Evolutionary conservation across 805 yeast genomes (phyloP), one percentile per base, ranked within the genome.

Genomic region (Candida ponderosae): DNA sequence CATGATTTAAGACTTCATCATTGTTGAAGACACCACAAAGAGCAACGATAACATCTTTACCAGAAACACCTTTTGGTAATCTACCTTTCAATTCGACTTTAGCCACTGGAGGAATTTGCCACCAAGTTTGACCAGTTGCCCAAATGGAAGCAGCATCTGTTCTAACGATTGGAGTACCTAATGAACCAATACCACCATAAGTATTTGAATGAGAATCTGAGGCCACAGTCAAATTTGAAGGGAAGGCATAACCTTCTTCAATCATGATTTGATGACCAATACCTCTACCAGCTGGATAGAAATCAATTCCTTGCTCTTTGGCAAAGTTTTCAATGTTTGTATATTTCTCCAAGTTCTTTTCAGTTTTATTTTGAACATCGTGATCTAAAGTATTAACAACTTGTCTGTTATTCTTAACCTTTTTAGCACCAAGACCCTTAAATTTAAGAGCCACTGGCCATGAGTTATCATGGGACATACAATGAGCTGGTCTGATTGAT

Each of bases 81-180:
- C 74, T 61, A 31, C 96, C 96, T 46, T 72, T 68, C 39, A 93
- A 72, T 59, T 86, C 94, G 9, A 93, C 97, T 52, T 79, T 77
- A 27, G 97, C 98, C 18, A 93, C 97, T 1, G 98, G 97, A 3
- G 99, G 99, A 38, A 93, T 86, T 74, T 94, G 98, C 98, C 98
- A 93, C 99, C 99, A 93, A 4, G 98, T 93, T 65, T 88, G 95
- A 30, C 97, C 97, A 0, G 99, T 93, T 11, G 99, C 97, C 99
- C 99, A 93, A 47, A 93, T 90, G 9, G 97, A 78, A 4, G 99
- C 99, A 18, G 97, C 98, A 62, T 93, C 99, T 0, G 99, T 93
- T 62, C 99, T 76, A 39, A 93, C 99, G 38, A 93, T 83, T 9
- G 99, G 97, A 3, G 98, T 94, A 36, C 99, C 99, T 40, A 93